These are phyloP conservation scores for Colletotrichum brevisporum DNA, from an alignment of 2,329 filamentous ascomycete genomes.

Conservation along the genomic window DNA sequence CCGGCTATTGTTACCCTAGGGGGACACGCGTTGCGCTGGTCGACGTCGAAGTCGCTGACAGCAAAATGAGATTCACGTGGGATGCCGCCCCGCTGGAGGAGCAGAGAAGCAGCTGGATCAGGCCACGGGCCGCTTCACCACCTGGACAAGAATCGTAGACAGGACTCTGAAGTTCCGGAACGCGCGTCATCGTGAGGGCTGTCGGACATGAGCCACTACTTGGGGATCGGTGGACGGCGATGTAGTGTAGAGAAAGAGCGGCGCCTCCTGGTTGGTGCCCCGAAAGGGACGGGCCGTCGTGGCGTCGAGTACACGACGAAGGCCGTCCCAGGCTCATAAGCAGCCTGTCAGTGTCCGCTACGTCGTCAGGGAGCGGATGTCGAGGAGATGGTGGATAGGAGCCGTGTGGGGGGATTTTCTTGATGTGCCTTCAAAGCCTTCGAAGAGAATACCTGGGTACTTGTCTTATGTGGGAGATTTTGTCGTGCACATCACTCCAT, in stretches of 20 bases:
- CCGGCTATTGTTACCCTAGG: slow-evolving; percentile 16
- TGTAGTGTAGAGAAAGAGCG: not conserved
- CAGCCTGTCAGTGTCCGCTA: slow-evolving; percentile 13
- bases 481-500: not conserved
- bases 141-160: slow-evolving; percentile 21
- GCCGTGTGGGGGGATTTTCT: slow-evolving; percentile 20
- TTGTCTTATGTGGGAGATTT: too few species aligned
- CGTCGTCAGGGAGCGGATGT: slow-evolving; percentile 19
- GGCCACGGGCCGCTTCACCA: slow-evolving; percentile 5
- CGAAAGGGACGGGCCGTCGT: not conserved
- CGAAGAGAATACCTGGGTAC: too few species aligned
- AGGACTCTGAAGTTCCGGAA: slow-evolving; percentile 21
- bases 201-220: not conserved
- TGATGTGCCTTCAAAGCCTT: not conserved
- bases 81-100: not conserved
- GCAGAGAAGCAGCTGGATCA: slow-evolving; percentile 15
- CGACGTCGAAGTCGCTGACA: slow-evolving; percentile 4
- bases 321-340: too few species aligned
- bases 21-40: not conserved
- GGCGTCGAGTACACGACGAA: too few species aligned
- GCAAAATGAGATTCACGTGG: slow-evolving; percentile 3
- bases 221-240: not conserved
- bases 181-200: slow-evolving; percentile 25
- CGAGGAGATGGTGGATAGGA: slow-evolving; percentile 13
- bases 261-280: slow-evolving; percentile 15